phyloP scores from a whole-genome alignment of 176 grass and related monocot species.

The Triticum monococcum region DNA sequence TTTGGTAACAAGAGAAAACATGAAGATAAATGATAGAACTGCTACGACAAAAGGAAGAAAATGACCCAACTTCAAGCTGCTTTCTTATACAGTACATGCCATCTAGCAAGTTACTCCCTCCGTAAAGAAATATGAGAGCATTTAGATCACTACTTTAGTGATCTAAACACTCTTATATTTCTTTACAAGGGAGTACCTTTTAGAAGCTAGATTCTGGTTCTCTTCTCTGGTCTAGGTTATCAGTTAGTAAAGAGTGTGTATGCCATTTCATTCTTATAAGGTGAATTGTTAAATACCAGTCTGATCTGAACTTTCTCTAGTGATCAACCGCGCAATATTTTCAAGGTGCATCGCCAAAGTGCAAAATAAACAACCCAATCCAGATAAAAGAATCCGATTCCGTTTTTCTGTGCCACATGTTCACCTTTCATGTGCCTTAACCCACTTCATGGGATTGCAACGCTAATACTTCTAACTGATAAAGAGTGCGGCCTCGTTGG shows the following conservation, averaged over 20 bases:
- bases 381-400: background rate
- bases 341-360: background rate
- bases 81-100: background rate
- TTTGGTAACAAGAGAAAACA: background rate
- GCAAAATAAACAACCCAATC: background rate
- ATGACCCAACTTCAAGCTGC: background rate
- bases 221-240: background rate
- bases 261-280: background rate
- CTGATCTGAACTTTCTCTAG: background rate
- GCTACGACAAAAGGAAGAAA: background rate
- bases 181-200: background rate
- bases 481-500: background rate
- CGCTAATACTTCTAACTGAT: background rate
- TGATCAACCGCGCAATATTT: background rate
- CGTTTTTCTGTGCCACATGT: background rate
- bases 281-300: background rate
- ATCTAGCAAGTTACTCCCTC: background rate
- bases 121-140: no score
- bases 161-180: no score
- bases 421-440: background rate
- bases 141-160: no score
- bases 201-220: background rate
- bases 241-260: background rate
- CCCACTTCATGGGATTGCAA: background rate
- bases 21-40: background rate